Evolutionary conservation across 768 basidiomycete species (phyloP).

Genomic region (Wakefieldia striispora): DNA sequence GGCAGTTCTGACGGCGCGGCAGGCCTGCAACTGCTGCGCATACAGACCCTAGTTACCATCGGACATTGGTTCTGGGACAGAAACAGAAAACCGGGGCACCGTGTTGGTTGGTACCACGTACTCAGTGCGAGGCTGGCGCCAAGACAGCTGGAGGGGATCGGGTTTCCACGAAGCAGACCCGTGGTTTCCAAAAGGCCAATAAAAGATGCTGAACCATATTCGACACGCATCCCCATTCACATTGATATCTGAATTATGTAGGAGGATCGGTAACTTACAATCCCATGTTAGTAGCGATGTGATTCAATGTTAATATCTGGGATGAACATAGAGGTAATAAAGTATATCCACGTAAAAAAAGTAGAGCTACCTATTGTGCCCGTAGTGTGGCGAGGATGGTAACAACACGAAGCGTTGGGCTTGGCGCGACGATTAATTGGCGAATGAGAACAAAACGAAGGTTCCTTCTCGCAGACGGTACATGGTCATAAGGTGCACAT

Average conservation of each 20-base stretch:
- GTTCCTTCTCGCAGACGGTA: constrained; percentile 6
- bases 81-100: not conserved
- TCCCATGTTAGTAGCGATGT: constrained; percentile 13
- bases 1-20: not conserved
- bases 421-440: constrained; percentile 4
- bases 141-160: not conserved
- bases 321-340: constrained; percentile 29
- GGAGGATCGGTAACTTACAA: constrained; percentile 12
- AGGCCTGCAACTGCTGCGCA: not conserved
- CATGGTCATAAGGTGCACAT: constrained; percentile 1
- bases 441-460: constrained; percentile 3
- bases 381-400: constrained; percentile 8
- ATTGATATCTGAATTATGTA: constrained; percentile 11
- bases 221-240: not conserved
- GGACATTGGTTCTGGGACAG: not conserved
- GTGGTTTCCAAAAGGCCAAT: not conserved
- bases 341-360: constrained; percentile 25
- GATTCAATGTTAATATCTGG: constrained; percentile 14
- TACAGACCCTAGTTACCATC: not conserved
- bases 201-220: not conserved
- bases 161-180: not conserved
- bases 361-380: constrained; percentile 15
- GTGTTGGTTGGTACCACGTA: constrained; percentile 1
- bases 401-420: constrained; percentile 1
- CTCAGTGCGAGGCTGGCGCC: not conserved